Percentiles rank a stretch among this genome's conserved stretches.
Conservation (phyloP, 2,329 filamentous ascomycete species). For the Stagonosporopsis rhizophila region DNA sequence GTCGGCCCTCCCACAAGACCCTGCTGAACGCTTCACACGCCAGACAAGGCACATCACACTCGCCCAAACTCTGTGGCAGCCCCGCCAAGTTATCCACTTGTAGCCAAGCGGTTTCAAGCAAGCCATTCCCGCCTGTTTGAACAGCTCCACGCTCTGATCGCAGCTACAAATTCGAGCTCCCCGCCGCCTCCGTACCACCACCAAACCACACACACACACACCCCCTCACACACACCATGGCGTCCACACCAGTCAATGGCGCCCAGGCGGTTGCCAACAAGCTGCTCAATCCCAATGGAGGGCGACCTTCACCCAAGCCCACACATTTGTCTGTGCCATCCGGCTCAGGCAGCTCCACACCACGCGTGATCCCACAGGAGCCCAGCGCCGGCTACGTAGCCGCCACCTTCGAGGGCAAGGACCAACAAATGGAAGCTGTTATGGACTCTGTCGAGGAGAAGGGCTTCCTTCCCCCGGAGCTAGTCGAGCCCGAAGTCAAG, state of each 20-base stretch:
- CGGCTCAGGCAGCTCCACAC: slow-evolving; percentile 61
- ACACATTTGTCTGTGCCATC: slow-evolving; percentile 78
- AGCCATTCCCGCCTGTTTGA: slow-evolving; percentile 13
- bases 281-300: slow-evolving; percentile 61
- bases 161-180: slow-evolving; percentile 12
- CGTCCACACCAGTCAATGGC: slow-evolving; percentile 44
- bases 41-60: slow-evolving; percentile 13
- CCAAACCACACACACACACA: slow-evolving; percentile 13
- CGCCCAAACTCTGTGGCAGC: slow-evolving; percentile 16
- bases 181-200: not conserved
- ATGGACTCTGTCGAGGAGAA: slow-evolving; percentile 79
- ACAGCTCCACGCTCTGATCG: not conserved
- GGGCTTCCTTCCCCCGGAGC: slow-evolving; percentile 83
- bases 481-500: slow-evolving; percentile 82
- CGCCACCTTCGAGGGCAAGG: slow-evolving; percentile 91
- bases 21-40: slow-evolving; percentile 15
- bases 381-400: slow-evolving; percentile 89
- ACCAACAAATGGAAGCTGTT: slow-evolving; percentile 85
- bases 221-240: slow-evolving; percentile 26
- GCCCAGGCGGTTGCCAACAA: slow-evolving; percentile 53
- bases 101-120: slow-evolving; percentile 19
- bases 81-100: slow-evolving; percentile 20
- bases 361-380: slow-evolving; percentile 79
- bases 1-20: slow-evolving; percentile 19
- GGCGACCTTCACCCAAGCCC: slow-evolving; percentile 84